Conservation (phyloP, 2,329 filamentous ascomycete genomes). For the Acrocalymma vagum region DNA sequence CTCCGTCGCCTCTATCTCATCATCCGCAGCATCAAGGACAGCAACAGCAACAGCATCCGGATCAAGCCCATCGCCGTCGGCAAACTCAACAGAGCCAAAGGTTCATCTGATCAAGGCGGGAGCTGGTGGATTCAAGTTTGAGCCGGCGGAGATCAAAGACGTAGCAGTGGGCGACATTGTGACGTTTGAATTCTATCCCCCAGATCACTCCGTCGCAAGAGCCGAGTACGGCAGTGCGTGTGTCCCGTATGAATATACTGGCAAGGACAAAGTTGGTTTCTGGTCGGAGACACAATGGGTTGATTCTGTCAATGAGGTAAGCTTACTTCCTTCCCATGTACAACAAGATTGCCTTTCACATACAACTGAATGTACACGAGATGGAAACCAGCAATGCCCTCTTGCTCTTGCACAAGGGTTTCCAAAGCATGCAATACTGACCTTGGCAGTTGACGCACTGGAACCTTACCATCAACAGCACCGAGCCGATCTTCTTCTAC, state of each 20-base stretch:
- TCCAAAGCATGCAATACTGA: constrained; percentile 7
- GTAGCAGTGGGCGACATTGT: constrained; percentile 50
- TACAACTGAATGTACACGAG: too few relatives aligned
- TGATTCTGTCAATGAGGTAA: constrained; percentile 33
- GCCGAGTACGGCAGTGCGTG: constrained; percentile 51
- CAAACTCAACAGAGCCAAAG: constrained; percentile 25
- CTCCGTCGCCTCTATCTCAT: neutral
- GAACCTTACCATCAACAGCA: constrained; percentile 45
- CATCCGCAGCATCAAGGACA: neutral
- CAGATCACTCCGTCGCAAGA: constrained; percentile 54
- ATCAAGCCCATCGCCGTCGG: constrained; percentile 18
- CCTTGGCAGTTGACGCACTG: constrained; percentile 32
- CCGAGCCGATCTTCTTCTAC: constrained; percentile 49
- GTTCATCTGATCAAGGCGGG: constrained; percentile 49
- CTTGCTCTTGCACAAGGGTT: neutral
- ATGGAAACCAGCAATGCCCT: too few relatives aligned
- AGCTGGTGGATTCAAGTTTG: constrained; percentile 42
- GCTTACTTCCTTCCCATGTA: constrained; percentile 4
- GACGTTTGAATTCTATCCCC: constrained; percentile 49
- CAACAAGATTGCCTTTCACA: too few relatives aligned
- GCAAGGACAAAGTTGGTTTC: constrained; percentile 38
- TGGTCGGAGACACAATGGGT: constrained; percentile 39
- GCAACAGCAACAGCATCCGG: constrained; percentile 4
- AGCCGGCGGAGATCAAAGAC: constrained; percentile 44
- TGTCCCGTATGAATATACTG: constrained; percentile 47